Evolutionary conservation across 345 rosid genomes (phyloP).

Genomic region (Rhizophora mangle): DNA sequence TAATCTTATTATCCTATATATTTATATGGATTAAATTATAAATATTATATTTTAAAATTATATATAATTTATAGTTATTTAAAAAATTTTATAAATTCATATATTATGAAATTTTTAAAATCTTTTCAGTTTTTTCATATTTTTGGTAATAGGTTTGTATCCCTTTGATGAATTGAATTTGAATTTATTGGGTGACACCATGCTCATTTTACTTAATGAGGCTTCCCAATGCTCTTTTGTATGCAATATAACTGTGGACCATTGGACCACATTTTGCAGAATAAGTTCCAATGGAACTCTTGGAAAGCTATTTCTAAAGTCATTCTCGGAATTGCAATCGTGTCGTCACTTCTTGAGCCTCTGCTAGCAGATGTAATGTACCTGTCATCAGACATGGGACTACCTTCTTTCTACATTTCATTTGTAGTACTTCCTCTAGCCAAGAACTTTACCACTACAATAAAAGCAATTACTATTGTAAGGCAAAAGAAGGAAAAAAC

Average conservation of each 20-base stretch:
- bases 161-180: too few relatives aligned
- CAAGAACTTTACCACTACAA: background rate
- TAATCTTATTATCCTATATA: too few relatives aligned
- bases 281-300: conserved; percentile 12
- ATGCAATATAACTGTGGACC: background rate
- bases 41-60: too few relatives aligned
- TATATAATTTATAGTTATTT: too few relatives aligned
- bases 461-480: background rate
- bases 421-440: background rate
- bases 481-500: background rate
- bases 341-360: conserved; percentile 30
- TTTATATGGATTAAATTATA: too few relatives aligned
- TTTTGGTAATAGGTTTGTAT: too few relatives aligned
- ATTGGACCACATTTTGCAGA: background rate
- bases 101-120: too few relatives aligned
- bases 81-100: too few relatives aligned
- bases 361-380: conserved; percentile 28
- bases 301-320: conserved; percentile 17
- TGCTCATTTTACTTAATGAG: too few relatives aligned
- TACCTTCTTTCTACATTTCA: conserved; percentile 13
- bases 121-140: too few relatives aligned
- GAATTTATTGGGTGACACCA: too few relatives aligned
- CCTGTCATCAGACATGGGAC: conserved; percentile 28
- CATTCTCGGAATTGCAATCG: conserved; percentile 22
- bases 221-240: too few relatives aligned